phyloP scores from a whole-genome alignment of 2,329 filamentous ascomycete genomes.

The Aspergillus awamori region DNA sequence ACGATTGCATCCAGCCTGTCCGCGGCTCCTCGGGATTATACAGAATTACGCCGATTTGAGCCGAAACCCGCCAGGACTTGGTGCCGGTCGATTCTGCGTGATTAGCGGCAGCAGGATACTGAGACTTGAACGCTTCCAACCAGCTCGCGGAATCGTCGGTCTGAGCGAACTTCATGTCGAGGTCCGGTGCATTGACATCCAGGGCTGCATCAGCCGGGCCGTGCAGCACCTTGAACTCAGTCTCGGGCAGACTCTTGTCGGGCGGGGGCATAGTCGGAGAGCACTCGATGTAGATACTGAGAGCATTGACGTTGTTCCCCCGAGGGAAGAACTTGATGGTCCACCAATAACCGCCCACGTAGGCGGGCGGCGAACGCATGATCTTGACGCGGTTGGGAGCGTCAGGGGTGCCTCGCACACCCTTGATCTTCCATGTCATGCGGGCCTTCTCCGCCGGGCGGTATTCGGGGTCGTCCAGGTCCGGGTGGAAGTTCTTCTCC shows the following conservation, averaged over 20 bases:
- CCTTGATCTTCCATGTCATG: slow-evolving; percentile 61
- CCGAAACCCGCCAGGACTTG: slow-evolving; percentile 55
- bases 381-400: slow-evolving; percentile 61
- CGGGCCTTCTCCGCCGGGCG: slow-evolving; percentile 56
- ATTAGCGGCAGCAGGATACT: slow-evolving; percentile 25
- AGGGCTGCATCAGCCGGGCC: slow-evolving; percentile 42
- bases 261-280: slow-evolving; percentile 51
- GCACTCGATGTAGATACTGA: slow-evolving; percentile 65
- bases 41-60: slow-evolving; percentile 63
- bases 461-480: slow-evolving; percentile 62
- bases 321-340: slow-evolving; percentile 67
- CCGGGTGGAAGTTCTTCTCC: slow-evolving; percentile 59
- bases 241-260: slow-evolving; percentile 42
- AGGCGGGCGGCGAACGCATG: slow-evolving; percentile 60
- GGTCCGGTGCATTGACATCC: slow-evolving; percentile 33
- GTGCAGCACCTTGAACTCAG: slow-evolving; percentile 45
- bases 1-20: slow-evolving; percentile 58
- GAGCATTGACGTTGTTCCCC: slow-evolving; percentile 60
- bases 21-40: slow-evolving; percentile 67
- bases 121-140: slow-evolving; percentile 35
- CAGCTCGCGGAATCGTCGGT: slow-evolving; percentile 34
- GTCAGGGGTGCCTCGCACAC: slow-evolving; percentile 63
- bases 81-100: slow-evolving; percentile 15
- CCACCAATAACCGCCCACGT: slow-evolving; percentile 64
- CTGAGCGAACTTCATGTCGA: slow-evolving; percentile 34